Evolutionary conservation across 345 rosid genomes (phyloP), one percentile per base, ranked within the genome.

Genomic region (Citrus trifoliata): DNA sequence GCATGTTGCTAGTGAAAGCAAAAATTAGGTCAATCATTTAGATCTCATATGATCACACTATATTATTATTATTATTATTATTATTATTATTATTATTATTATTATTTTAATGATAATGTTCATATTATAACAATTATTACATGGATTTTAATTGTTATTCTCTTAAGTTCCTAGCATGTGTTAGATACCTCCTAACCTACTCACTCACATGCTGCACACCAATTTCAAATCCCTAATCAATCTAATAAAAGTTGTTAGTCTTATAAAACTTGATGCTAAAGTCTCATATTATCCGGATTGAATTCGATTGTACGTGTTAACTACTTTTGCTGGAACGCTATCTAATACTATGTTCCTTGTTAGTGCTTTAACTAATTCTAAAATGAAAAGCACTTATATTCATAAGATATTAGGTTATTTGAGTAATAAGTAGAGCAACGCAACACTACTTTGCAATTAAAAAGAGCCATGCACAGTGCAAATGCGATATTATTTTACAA

Each of bases 171-270:
- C 56, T 55, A 60, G 76, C 86, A 84, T 81, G 84, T 76, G 84
- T 82, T 68, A 58, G 84, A 82, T 76, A n/a, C 84, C 83, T 73
- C 78, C 81, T 79, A 80, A 75, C 76, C 81, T 80, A 82, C 87
- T 82, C 9, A 70, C 71, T 76, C 86, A 83, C 85, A 85, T 87
- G 82, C 70, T 64, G 40, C 72, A 73, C 71, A 61, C 59, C 13
- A 76, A 60, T 30, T n/a, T 70, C 40, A 67, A 21, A 30, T 65
- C 60, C 22, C n/a, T 28, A 61, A 61, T 27, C n/a, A 61, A 40
- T 32, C 48, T 73, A 28, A 18, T 32, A 19, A 30, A 30, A 10
- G 9, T 53, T 30, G 30, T 56, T 56, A 72, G 18, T 56, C 33
- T 30, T 55, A 16, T 33, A 27, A 27, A 28, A 48, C 25, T 66